A percentile compares a stretch with the other conserved stretches of the same genome.
These are phyloP conservation scores for Circinella minor DNA, from an alignment of 371 early-diverging fungal genomes.

Conservation along the genomic window DNA sequence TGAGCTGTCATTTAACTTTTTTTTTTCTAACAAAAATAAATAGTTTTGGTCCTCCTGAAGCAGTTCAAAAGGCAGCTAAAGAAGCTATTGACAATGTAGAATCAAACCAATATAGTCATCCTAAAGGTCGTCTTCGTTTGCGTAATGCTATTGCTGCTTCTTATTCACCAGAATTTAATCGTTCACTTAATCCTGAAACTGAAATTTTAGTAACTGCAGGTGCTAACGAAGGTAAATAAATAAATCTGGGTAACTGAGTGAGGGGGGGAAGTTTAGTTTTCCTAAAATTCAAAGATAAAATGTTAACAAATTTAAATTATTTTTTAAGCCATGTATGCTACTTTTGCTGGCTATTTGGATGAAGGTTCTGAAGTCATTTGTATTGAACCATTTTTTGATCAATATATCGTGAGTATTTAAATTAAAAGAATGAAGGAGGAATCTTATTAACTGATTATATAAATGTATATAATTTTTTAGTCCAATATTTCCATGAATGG, in stretches of 20 bases:
- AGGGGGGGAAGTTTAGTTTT: no score
- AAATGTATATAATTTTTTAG: no score
- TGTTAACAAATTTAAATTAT: not conserved
- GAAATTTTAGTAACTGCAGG: slow-evolving; percentile 93
- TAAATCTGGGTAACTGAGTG: not conserved
- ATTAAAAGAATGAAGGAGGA: no score
- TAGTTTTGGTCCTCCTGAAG: slow-evolving; percentile 87
- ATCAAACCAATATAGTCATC: slow-evolving; percentile 87
- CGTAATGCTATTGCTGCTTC: slow-evolving; percentile 80
- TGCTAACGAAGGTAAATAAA: slow-evolving; percentile 83
- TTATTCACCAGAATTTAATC: slow-evolving; percentile 73
- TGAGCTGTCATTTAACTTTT: no score
- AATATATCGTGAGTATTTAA: slow-evolving; percentile 85
- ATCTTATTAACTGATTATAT: no score
- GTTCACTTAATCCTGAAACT: slow-evolving; percentile 74
- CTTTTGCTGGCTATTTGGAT: slow-evolving; percentile 78
- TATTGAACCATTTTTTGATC: slow-evolving; percentile 95
- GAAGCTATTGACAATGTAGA: slow-evolving; percentile 66
- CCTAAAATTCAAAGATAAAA: no score
- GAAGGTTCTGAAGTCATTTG: slow-evolving; percentile 88
- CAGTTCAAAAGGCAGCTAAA: slow-evolving; percentile 84
- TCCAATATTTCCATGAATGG: slow-evolving; percentile 90
- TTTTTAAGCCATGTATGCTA: slow-evolving; percentile 80
- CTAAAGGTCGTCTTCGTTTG: slow-evolving; percentile 81
- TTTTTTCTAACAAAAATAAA: not conserved